These are phyloP conservation scores for Hyphodiscus sp. DNA, from an alignment of 2,329 filamentous ascomycete species.

Conservation along the genomic window DNA sequence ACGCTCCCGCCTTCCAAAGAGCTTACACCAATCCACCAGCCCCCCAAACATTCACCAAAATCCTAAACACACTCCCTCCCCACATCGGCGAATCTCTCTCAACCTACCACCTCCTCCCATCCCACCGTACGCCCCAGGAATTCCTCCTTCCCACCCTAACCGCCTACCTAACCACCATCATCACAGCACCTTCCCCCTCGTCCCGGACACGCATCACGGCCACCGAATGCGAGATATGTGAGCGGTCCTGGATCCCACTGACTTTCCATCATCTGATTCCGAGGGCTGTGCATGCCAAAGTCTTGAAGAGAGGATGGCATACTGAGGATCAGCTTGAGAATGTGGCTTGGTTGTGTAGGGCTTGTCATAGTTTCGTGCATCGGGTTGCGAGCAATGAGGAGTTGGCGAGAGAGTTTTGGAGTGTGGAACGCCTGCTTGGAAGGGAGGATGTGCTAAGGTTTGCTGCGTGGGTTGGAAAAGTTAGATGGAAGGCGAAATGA, in stretches of 20 bases:
- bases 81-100: slow-evolving; percentile 59
- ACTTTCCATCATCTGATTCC: slow-evolving; percentile 86
- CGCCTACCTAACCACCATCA: slow-evolving; percentile 52
- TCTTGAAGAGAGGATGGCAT: slow-evolving; percentile 73
- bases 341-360: slow-evolving; percentile 80
- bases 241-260: slow-evolving; percentile 64
- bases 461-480: slow-evolving; percentile 63
- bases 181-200: slow-evolving; percentile 58
- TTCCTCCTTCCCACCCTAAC: slow-evolving; percentile 60
- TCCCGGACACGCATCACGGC: slow-evolving; percentile 45
- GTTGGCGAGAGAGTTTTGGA: slow-evolving; percentile 66
- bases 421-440: slow-evolving; percentile 61
- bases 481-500: slow-evolving; percentile 61
- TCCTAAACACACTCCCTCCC: slow-evolving; percentile 46
- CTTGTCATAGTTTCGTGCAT: slow-evolving; percentile 81
- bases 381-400: slow-evolving; percentile 69
- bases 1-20: slow-evolving; percentile 41
- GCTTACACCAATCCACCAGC: slow-evolving; percentile 54
- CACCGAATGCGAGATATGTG: slow-evolving; percentile 68
- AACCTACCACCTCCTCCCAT: slow-evolving; percentile 54
- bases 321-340: slow-evolving; percentile 66
- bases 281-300: slow-evolving; percentile 69
- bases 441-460: slow-evolving; percentile 67
- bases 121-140: slow-evolving; percentile 36
- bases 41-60: slow-evolving; percentile 27